These are phyloP conservation scores for Cercospora brassicicola DNA, from an alignment of 2,329 filamentous ascomycete genomes.

Conservation along the genomic window DNA sequence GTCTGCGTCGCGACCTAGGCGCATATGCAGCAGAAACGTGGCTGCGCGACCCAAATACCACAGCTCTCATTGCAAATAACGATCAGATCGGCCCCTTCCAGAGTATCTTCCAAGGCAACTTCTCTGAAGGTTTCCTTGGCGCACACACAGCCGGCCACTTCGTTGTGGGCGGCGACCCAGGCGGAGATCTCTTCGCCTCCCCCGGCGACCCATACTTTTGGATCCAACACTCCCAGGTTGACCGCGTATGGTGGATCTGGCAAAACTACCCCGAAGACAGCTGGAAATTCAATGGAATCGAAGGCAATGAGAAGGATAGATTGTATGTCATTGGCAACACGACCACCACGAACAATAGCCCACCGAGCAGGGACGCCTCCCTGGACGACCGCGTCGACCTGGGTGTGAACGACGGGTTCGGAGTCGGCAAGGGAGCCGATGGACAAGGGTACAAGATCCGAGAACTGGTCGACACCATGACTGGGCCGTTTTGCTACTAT, in stretches of 20 bases:
- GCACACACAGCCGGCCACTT: slow-evolving; percentile 50
- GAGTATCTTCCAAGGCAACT: slow-evolving; percentile 19
- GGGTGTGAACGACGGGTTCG: slow-evolving; percentile 19
- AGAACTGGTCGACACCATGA: slow-evolving; percentile 24
- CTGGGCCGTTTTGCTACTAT: slow-evolving; percentile 25
- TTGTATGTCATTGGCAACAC: slow-evolving; percentile 19
- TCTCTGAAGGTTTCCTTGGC: slow-evolving; percentile 17
- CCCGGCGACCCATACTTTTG: slow-evolving; percentile 53
- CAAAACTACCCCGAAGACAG: slow-evolving; percentile 43
- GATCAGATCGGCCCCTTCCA: slow-evolving; percentile 22
- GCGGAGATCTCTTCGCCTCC: slow-evolving; percentile 44
- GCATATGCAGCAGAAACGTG: slow-evolving; percentile 8
- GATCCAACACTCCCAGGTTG: slow-evolving; percentile 50
- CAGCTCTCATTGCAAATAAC: slow-evolving; percentile 18
- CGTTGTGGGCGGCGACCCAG: slow-evolving; percentile 46
- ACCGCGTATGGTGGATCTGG: slow-evolving; percentile 52
- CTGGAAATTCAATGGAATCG: slow-evolving; percentile 37
- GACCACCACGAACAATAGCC: slow-evolving; percentile 17
- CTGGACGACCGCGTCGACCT: slow-evolving; percentile 26
- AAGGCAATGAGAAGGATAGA: slow-evolving; percentile 32
- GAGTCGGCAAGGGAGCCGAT: slow-evolving; percentile 10
- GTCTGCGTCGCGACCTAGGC: slow-evolving; percentile 21
- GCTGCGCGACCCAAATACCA: slow-evolving; percentile 20
- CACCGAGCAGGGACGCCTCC: slow-evolving; percentile 21
- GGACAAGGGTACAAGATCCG: slow-evolving; percentile 19